Conservation (phyloP, 306 rosid genomes). For the Delonix regia region DNA sequence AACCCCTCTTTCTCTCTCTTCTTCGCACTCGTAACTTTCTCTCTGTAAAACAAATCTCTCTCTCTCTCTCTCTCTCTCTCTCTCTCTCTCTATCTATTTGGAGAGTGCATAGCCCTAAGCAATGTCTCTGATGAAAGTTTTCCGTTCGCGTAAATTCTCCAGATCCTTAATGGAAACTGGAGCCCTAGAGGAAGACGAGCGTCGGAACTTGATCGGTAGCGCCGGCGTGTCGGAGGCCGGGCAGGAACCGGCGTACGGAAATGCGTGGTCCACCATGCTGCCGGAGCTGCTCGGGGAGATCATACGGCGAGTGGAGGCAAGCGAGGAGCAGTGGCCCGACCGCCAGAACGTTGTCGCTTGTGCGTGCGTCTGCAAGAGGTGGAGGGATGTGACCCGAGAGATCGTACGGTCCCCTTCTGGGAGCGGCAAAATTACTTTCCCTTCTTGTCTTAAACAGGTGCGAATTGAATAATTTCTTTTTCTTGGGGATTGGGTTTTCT, state of each 20-base stretch:
- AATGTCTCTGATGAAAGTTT: conserved; percentile 70
- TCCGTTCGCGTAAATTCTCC: conserved; percentile 77
- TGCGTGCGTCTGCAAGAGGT: conserved; percentile 92
- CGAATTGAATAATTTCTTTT: background rate
- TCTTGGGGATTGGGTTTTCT: background rate
- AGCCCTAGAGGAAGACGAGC: background rate
- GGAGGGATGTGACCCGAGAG: conserved; percentile 85
- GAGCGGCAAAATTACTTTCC: conserved; percentile 82
- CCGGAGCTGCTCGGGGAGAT: conserved; percentile 93
- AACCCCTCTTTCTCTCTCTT: background rate
- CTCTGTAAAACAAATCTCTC: conserved; percentile 19
- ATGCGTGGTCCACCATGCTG: conserved; percentile 75
- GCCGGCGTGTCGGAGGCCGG: conserved; percentile 16
- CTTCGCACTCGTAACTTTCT: conserved; percentile 10
- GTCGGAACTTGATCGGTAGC: background rate
- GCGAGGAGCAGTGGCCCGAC: conserved; percentile 80
- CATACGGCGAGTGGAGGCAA: conserved; percentile 69
- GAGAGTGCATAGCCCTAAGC: conserved; percentile 37
- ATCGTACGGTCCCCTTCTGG: conserved; percentile 56
- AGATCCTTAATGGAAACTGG: conserved; percentile 60
- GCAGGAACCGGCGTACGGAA: conserved; percentile 15
- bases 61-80: conserved; percentile 22
- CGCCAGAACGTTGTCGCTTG: conserved; percentile 86
- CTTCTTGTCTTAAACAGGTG: conserved; percentile 96
- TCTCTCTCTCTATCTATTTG: conserved; percentile 21